A percentile compares a stretch with the other conserved stretches of the same genome.
Conservation (phyloP, 768 basidiomycete species). For the Lactarius evosmus region DNA sequence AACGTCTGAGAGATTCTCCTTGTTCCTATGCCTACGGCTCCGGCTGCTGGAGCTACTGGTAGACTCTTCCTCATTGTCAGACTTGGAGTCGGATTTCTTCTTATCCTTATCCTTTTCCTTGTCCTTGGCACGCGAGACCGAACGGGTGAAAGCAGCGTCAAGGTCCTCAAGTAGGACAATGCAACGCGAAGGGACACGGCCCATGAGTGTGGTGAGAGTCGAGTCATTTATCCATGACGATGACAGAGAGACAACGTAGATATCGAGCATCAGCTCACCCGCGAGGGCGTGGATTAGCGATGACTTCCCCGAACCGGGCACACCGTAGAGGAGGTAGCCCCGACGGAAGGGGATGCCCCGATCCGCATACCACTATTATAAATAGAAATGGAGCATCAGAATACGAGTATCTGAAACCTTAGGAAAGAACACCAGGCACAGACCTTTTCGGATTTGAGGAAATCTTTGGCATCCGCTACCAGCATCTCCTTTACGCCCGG, state of each 20-base stretch:
- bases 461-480: constrained; percentile 75
- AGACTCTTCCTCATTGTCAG: constrained; percentile 38
- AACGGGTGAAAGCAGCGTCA: constrained; percentile 83
- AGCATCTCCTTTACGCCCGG: constrained; percentile 90
- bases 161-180: constrained; percentile 89
- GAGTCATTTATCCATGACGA: constrained; percentile 87
- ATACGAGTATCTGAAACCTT: constrained; percentile 13
- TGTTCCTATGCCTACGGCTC: constrained; percentile 44
- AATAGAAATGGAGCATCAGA: constrained; percentile 14
- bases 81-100: constrained; percentile 34
- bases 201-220: constrained; percentile 82
- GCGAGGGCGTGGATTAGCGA: constrained; percentile 86
- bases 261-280: constrained; percentile 84
- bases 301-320: constrained; percentile 83
- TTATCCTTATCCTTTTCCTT: constrained; percentile 45
- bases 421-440: constrained; percentile 18
- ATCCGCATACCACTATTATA: constrained; percentile 80
- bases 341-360: constrained; percentile 90
- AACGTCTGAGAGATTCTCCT: constrained; percentile 66
- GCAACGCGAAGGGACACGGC: constrained; percentile 78
- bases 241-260: constrained; percentile 85
- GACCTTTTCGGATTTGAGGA: constrained; percentile 79
- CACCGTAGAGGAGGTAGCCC: constrained; percentile 80
- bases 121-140: constrained; percentile 60
- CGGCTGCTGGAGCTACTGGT: constrained; percentile 36